Base-by-base conservation (phyloP, 345 rosid genomes). In the Citrus mangshanensis region DNA sequence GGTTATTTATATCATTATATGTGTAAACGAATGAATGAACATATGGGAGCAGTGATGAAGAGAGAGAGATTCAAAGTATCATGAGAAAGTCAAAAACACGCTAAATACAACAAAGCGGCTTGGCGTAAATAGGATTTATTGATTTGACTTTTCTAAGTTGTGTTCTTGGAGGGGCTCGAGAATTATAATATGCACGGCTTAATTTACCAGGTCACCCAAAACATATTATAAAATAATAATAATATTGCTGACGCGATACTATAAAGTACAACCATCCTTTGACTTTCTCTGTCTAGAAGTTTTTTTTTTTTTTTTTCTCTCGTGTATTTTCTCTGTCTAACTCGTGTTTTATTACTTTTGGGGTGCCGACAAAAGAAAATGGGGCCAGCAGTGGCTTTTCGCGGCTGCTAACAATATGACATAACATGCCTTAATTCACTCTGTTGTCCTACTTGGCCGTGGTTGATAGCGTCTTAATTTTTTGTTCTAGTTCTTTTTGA, bases 41-140 rank as follows among this genome's bases (percentile, higher is more conserved):
- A 46, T 1, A 27, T 3, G 60, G 51, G 19, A 4, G 27, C 2
- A 27, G 51, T 56, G 40, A 18, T 28, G 69, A 27, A n/a, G 12
- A 9, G 19, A 37, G 27, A 28, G 77, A 66, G 22, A 78, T 79
- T 82, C 80, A 76, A 78, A 32, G 70, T 7, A 24, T 2, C 19
- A 21, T 28, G 49, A 70, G 83, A 85, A 88, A 80, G 91, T 92
- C 93, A 90, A 89, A 80, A 82, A 84, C 90, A 86, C 89, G 96
- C 84, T 68, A 82, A 80, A 64, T 82, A 78, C 82, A 38, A 58
- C 51, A 46, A 13, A 46, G 51, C 51, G 35, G 38, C 34, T 28
- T 19, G 67, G n/a, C 62, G 78, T 56, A 80, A 65, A 77, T 22
- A 72, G 60, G 76, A 55, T 77, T 72, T 8, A 59, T 22, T 13